Conservation (phyloP, 257 asterid genomes). For the Oldenlandia corymbosa region DNA sequence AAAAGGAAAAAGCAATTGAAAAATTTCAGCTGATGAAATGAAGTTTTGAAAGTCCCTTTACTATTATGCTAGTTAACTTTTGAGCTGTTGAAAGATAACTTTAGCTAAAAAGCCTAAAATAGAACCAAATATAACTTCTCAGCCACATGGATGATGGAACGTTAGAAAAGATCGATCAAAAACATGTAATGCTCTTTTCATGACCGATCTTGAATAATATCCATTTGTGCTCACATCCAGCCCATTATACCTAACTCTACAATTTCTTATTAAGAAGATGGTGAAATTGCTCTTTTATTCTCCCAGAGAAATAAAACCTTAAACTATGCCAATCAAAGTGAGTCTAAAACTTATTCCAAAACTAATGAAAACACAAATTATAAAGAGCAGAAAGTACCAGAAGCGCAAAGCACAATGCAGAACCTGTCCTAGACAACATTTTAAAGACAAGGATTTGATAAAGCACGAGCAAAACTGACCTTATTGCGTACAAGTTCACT, state of each 20-base stretch:
- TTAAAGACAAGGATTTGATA: not conserved
- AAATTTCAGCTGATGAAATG: too few species aligned
- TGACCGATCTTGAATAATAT: not conserved
- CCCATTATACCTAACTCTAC: not conserved
- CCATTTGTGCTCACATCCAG: not conserved
- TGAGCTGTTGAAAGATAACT: not conserved
- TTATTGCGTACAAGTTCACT: constrained; percentile 65
- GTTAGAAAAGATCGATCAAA: not conserved
- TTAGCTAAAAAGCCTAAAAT: not conserved
- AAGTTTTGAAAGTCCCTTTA: too few species aligned
- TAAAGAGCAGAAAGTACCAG: not conserved
- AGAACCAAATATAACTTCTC: too few species aligned
- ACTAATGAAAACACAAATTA: not conserved
- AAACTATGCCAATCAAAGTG: not conserved
- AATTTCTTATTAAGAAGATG: not conserved
- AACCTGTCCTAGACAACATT: not conserved
- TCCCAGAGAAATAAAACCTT: not conserved
- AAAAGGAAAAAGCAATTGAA: too few species aligned
- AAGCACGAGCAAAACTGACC: constrained; percentile 47
- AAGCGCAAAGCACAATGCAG: not conserved
- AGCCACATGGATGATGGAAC: not conserved
- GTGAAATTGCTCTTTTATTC: not conserved
- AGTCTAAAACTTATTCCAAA: not conserved
- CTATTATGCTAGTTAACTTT: not conserved
- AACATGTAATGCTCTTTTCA: too few species aligned